Evolutionary conservation across 805 yeast genomes (phyloP), one percentile per base, ranked within the genome.

Genomic region (Sungouiella blattae): DNA sequence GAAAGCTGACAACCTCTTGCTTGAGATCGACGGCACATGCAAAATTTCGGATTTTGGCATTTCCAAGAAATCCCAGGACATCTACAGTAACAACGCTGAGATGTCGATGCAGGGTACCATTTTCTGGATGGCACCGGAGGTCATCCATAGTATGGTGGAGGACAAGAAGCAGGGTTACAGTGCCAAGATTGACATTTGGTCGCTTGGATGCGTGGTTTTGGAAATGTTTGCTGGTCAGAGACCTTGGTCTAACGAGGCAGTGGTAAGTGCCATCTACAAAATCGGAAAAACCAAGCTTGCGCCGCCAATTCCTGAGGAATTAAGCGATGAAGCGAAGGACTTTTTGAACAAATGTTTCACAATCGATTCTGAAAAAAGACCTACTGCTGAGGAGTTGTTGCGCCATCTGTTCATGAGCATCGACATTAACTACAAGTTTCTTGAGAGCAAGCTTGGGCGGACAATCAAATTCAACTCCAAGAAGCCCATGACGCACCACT

Each of bases 101-200:
- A 86, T 89, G 95, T 89, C 97, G 9, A 87, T 87, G 95, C 96
- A 94, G 60, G 99, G 99, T 16, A 89, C 98, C 0, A 87, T 94
- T 1, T 93, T 89, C 58, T 93, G 98, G 98, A 93, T 93, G 98
- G 99, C 99, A 1, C 99, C 99, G 0, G 99, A 93, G 55, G 96
- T 94, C 45, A 88, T 93, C 33, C 91, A 88, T 55, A 87, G 87
- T 39, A 79, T 79, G 14, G 80, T 77, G 3, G 82, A 78, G 43
- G 77, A 78, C 47, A 75, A 75, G 47, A 80, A 80, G 45, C 93
- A 83, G 55, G 98, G 98, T 0, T 93, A 93, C 57, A 87, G 95
- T 66, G 98, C 98, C 14, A 93, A 93, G 61, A 88, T 93, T 16
- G 99, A 93, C 60, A 89, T 93, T 26, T 93, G 99, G 99, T 89